Percentiles rank a stretch among this genome's conserved stretches.
phyloP scores from a whole-genome alignment of 2,329 filamentous ascomycete species.

The Amauroascus verrucosus region DNA sequence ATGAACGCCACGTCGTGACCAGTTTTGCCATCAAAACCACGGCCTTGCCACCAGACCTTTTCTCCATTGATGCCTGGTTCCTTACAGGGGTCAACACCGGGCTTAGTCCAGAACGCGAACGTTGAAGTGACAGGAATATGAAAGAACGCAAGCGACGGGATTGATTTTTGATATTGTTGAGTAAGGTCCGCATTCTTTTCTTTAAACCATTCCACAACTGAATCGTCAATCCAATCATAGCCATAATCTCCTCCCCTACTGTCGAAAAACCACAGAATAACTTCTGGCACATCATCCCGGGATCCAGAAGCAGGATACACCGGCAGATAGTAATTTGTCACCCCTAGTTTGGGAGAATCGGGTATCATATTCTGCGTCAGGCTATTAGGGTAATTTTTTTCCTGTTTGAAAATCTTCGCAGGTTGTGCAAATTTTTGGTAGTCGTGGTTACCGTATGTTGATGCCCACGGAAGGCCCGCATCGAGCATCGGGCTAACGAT shows the following conservation, averaged over 20 bases:
- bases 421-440: not conserved
- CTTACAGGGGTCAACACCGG: not conserved
- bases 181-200: not conserved
- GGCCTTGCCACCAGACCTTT: not conserved
- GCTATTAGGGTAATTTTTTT: not conserved
- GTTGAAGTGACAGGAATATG: not conserved
- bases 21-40: not conserved
- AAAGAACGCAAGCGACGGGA: not conserved
- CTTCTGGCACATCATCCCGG: not conserved
- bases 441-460: not conserved
- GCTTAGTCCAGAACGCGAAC: not conserved
- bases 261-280: not conserved
- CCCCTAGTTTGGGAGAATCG: not conserved
- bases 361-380: conserved; percentile 1
- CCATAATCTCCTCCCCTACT: not conserved
- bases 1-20: not conserved
- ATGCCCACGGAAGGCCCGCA: not conserved
- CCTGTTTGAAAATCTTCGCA: not conserved
- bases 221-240: not conserved
- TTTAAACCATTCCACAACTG: not conserved
- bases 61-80: not conserved
- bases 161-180: not conserved
- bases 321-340: not conserved
- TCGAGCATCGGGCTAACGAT: not conserved
- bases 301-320: not conserved